A percentile compares a stretch with the other conserved stretches of the same genome.
These are phyloP conservation scores for Picochlorum sp. DNA, from an alignment of 139 green algal genomes.

Conservation along the genomic window DNA sequence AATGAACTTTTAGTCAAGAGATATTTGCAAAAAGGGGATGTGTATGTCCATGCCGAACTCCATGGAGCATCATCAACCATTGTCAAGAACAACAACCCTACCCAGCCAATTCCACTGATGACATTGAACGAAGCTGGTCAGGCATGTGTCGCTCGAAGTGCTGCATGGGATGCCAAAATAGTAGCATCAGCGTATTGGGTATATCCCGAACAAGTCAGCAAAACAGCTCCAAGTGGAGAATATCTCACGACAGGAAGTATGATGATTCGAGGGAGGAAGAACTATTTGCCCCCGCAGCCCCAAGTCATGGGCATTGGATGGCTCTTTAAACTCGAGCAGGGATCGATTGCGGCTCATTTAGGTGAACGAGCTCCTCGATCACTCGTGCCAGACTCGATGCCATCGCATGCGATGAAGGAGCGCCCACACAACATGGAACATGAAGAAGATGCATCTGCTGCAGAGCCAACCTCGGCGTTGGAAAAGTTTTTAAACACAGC, in stretches of 20 bases:
- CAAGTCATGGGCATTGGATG: constrained; percentile 90
- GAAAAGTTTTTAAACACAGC: background rate
- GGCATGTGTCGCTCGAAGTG: constrained; percentile 76
- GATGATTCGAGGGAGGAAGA: constrained; percentile 92
- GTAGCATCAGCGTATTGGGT: constrained; percentile 94
- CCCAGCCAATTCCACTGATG: constrained; percentile 53
- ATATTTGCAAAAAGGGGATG: constrained; percentile 56
- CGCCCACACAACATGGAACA: background rate
- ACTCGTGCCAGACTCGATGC: background rate
- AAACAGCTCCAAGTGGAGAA: constrained; percentile 87
- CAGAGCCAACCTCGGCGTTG: background rate
- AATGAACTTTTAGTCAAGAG: constrained; percentile 94
- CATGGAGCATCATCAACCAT: constrained; percentile 86
- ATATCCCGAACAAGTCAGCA: constrained; percentile 84
- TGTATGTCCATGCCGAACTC: constrained; percentile 91
- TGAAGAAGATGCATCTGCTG: constrained; percentile 9
- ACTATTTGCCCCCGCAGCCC: constrained; percentile 86
- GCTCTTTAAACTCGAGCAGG: constrained; percentile 72
- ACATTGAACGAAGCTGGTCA: constrained; percentile 71
- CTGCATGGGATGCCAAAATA: constrained; percentile 87
- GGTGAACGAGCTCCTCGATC: constrained; percentile 60
- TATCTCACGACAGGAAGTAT: constrained; percentile 84
- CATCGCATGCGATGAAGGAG: background rate
- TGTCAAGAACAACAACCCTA: constrained; percentile 63
- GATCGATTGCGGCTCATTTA: constrained; percentile 62